These are phyloP conservation scores for Wolfiporia cocos DNA, from an alignment of 1,284 basidiomycete genomes.

Conservation along the genomic window DNA sequence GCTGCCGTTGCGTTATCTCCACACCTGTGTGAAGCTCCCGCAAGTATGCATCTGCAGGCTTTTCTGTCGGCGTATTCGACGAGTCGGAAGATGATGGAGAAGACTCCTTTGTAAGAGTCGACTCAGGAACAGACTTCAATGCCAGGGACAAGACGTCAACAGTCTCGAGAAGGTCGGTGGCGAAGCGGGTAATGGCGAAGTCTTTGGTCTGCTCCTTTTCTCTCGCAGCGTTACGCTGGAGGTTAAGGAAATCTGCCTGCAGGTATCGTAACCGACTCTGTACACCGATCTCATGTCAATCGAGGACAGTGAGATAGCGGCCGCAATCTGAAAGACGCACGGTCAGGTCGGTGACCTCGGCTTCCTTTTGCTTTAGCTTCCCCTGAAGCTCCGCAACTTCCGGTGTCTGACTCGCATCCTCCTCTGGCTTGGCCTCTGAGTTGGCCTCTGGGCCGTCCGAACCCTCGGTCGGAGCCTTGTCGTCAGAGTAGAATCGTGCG, in stretches of 20 bases:
- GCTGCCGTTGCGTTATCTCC: slow-evolving; percentile 85
- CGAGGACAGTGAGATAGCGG: too few species aligned
- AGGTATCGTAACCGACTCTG: slow-evolving; percentile 83
- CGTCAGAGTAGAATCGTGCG: slow-evolving; percentile 45
- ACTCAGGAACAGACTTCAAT: slow-evolving; percentile 76
- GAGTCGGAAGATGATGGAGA: slow-evolving; percentile 19
- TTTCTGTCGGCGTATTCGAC: slow-evolving; percentile 33
- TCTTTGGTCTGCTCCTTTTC: slow-evolving; percentile 92
- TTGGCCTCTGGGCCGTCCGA: slow-evolving; percentile 17
- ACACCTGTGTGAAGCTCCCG: slow-evolving; percentile 81
- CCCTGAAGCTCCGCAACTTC: slow-evolving; percentile 31
- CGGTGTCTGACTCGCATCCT: slow-evolving; percentile 17
- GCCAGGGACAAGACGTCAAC: slow-evolving; percentile 91
- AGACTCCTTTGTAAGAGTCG: slow-evolving; percentile 31
- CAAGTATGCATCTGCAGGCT: slow-evolving; percentile 56
- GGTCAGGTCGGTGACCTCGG: slow-evolving; percentile 67
- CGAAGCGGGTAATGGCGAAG: slow-evolving; percentile 91
- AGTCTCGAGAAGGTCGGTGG: slow-evolving; percentile 84
- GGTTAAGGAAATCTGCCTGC: slow-evolving; percentile 93
- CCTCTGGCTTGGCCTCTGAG: slow-evolving; percentile 23
- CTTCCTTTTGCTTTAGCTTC: slow-evolving; percentile 69
- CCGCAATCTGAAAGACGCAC: too few species aligned
- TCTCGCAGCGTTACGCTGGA: slow-evolving; percentile 84
- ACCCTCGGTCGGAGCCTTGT: slow-evolving; percentile 31
- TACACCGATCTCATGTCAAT: slow-evolving; percentile 4